Conservation (phyloP, 768 basidiomycete species). For the Boletales sp. region DNA sequence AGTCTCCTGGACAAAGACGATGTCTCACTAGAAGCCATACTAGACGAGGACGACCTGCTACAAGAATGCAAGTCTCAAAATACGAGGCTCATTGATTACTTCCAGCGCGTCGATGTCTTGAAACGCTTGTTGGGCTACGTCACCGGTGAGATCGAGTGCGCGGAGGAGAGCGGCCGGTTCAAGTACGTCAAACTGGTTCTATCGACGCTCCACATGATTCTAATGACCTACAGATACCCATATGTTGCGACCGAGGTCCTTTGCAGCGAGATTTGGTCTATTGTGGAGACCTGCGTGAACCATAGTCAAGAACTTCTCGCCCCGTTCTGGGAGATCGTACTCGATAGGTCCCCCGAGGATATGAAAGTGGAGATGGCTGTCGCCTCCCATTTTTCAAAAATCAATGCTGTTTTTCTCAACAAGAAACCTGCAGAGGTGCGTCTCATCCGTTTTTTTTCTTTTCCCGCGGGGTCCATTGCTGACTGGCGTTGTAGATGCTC, state of each 20-base stretch:
- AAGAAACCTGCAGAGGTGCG: constrained; percentile 88
- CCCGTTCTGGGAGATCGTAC: constrained; percentile 90
- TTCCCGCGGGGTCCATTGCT: constrained; percentile 14
- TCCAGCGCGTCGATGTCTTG: constrained; percentile 77
- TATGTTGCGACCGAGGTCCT: constrained; percentile 92
- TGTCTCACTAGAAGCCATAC: constrained; percentile 82
- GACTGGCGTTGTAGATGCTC: constrained; percentile 68
- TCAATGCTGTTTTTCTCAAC: constrained; percentile 82
- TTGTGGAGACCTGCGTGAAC: constrained; percentile 83
- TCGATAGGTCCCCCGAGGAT: constrained; percentile 77
- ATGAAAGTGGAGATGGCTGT: constrained; percentile 86
- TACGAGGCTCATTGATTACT: constrained; percentile 82
- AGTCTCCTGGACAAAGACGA: constrained; percentile 87
- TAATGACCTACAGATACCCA: constrained; percentile 62
- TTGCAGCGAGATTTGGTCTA: constrained; percentile 93
- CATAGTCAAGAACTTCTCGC: constrained; percentile 67
- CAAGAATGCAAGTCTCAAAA: constrained; percentile 97
- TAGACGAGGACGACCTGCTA: constrained; percentile 91
- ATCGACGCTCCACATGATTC: constrained; percentile 1
- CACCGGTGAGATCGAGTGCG: constrained; percentile 79
- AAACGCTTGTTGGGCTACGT: constrained; percentile 81
- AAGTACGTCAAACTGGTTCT: constrained; percentile 53
- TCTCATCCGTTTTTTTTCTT: constrained; percentile 13
- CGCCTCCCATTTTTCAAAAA: constrained; percentile 92
- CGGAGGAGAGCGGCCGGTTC: constrained; percentile 75